Conservation (phyloP, 768 basidiomycete species). For the Ramaria sp. region DNA sequence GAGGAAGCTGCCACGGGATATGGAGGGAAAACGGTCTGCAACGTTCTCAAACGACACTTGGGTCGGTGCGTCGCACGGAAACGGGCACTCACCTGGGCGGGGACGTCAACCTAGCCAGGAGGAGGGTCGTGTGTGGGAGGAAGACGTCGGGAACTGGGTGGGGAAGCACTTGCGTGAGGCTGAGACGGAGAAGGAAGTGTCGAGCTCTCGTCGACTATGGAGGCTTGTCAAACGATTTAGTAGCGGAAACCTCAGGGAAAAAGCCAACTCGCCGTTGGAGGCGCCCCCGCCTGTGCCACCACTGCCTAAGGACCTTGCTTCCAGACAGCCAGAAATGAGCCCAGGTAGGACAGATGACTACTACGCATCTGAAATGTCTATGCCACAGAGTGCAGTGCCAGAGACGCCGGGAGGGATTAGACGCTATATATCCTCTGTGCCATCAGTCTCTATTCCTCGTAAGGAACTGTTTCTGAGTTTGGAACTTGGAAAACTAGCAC, state of each 20-base stretch:
- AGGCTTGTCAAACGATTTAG: constrained; percentile 64
- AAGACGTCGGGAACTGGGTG: background rate
- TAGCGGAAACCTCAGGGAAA: constrained; percentile 51
- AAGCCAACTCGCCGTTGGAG: constrained; percentile 22
- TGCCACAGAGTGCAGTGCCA: constrained; percentile 2
- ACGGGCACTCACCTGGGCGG: background rate
- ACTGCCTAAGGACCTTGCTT: constrained; percentile 35
- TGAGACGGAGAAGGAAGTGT: background rate
- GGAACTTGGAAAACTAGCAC: background rate
- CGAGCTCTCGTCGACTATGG: constrained; percentile 31
- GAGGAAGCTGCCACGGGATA: background rate
- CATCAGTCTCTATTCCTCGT: constrained; percentile 17
- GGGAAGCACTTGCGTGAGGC: background rate
- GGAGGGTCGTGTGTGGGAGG: constrained; percentile 8
- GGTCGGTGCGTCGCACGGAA: background rate
- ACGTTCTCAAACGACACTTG: background rate
- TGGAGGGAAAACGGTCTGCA: background rate
- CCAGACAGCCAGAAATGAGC: background rate
- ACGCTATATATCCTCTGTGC: constrained; percentile 3
- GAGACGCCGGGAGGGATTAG: background rate
- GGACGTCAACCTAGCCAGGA: background rate
- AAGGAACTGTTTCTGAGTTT: background rate
- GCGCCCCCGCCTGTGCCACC: constrained; percentile 49
- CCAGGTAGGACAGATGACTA: constrained; percentile 9
- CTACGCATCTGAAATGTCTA: constrained; percentile 14